Percentiles rank a stretch among this genome's conserved stretches.
phyloP scores from a whole-genome alignment of 2,329 filamentous ascomycete species.

The Tolypocladium cylindrosporum region DNA sequence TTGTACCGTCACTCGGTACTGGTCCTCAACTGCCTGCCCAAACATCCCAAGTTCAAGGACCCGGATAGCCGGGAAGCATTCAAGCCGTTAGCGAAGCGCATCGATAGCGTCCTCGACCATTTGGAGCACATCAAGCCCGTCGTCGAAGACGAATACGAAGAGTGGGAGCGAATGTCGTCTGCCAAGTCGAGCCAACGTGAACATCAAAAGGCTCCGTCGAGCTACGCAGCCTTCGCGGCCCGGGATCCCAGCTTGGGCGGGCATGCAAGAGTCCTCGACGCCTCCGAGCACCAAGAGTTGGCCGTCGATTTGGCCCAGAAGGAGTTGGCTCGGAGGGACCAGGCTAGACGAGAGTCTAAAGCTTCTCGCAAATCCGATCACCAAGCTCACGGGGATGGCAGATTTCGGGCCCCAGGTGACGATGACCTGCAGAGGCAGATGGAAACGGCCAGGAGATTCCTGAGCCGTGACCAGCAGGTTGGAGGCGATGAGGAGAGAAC shows the following conservation, averaged over 20 bases:
- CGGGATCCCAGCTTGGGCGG: constrained; percentile 53
- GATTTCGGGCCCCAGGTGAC: constrained; percentile 20
- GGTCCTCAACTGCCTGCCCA: constrained; percentile 63
- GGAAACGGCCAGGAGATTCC: constrained; percentile 37
- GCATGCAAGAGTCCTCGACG: constrained; percentile 52
- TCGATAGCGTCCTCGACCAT: constrained; percentile 51
- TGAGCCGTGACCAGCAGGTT: constrained; percentile 20
- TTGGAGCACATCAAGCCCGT: constrained; percentile 73
- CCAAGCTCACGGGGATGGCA: not conserved
- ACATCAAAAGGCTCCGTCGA: constrained; percentile 12
- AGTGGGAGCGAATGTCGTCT: constrained; percentile 49
- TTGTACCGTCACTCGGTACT: constrained; percentile 83
- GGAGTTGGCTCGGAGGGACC: constrained; percentile 60
- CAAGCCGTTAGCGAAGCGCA: constrained; percentile 35
- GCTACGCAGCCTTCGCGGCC: constrained; percentile 38
- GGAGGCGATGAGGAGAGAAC: constrained; percentile 15
- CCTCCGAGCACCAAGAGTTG: constrained; percentile 61
- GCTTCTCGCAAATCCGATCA: constrained; percentile 25
- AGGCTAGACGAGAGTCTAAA: constrained; percentile 44
- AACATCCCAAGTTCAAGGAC: constrained; percentile 65
- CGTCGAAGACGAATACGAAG: constrained; percentile 61
- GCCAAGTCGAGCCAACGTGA: constrained; percentile 13
- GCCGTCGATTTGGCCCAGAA: constrained; percentile 67
- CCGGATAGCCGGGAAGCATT: constrained; percentile 56
- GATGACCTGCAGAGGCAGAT: constrained; percentile 40